Evolutionary conservation across 352 stramenopile genomes (phyloP).

Genomic region (Phytophthora ramorum): DNA sequence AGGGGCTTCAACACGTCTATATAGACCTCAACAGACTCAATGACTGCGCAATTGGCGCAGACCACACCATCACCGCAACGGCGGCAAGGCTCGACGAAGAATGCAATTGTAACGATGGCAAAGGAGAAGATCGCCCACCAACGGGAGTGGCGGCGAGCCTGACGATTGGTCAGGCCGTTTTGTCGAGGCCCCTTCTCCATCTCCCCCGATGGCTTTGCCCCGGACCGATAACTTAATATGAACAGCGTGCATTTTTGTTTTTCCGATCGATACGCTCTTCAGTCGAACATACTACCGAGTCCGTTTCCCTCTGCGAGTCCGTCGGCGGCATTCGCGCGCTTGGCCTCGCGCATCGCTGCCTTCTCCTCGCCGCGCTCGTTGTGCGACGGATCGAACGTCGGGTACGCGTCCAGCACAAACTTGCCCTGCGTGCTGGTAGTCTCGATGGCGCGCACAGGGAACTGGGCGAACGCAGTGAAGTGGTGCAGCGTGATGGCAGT

Average conservation of each 20-base stretch:
- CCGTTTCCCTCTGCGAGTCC: slow-evolving; percentile 46
- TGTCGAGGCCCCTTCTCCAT: slow-evolving; percentile 28
- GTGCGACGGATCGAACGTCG: slow-evolving; percentile 44
- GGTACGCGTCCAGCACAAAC: slow-evolving; percentile 75
- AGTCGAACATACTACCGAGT: slow-evolving; percentile 60
- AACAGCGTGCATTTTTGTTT: slow-evolving; percentile 37
- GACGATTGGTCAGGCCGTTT: slow-evolving; percentile 16
- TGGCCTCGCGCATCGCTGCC: slow-evolving; percentile 53
- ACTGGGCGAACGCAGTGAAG: slow-evolving; percentile 70
- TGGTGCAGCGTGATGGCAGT: slow-evolving; percentile 71
- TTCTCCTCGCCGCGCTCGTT: slow-evolving; percentile 46
- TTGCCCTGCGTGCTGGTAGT: slow-evolving; percentile 76
- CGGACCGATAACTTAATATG: slow-evolving; percentile 46
- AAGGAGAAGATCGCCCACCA: slow-evolving; percentile 29
- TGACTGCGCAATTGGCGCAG: slow-evolving; percentile 33
- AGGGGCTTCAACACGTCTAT: slow-evolving; percentile 51
- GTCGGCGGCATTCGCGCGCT: slow-evolving; percentile 51
- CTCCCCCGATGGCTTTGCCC: slow-evolving; percentile 21
- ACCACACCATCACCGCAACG: slow-evolving; percentile 25
- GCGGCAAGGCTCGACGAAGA: slow-evolving; percentile 31
- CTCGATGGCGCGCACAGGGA: slow-evolving; percentile 66
- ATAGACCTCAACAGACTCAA: slow-evolving; percentile 26
- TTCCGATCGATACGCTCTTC: slow-evolving; percentile 8
- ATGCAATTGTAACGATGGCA: slow-evolving; percentile 30
- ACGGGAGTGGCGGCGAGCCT: slow-evolving; percentile 28